A percentile compares a stretch with the other conserved stretches of the same genome.
phyloP scores from a whole-genome alignment of 2,329 filamentous ascomycete species.

The Diaporthe sp. region DNA sequence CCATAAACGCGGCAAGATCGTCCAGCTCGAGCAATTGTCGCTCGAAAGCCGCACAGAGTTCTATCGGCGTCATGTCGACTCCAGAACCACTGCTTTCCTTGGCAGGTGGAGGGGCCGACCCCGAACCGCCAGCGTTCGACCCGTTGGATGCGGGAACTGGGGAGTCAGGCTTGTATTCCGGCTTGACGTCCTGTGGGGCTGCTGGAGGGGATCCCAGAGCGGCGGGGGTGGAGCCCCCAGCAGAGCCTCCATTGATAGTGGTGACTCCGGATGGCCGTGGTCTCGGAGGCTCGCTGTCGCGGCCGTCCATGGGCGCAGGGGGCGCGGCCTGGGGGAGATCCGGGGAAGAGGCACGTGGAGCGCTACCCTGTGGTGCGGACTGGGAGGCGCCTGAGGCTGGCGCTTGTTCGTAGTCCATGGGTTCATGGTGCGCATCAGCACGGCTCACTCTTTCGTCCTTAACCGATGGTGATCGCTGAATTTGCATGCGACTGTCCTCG shows the following conservation, averaged over 20 bases:
- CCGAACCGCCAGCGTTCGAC: constrained; percentile 45
- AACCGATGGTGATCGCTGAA: constrained; percentile 55
- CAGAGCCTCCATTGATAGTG: constrained; percentile 71
- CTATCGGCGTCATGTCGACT: constrained; percentile 70
- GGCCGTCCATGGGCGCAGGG: constrained; percentile 53
- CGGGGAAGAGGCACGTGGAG: constrained; percentile 47
- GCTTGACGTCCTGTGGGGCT: constrained; percentile 40
- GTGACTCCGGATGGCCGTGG: constrained; percentile 68
- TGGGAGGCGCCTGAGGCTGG: constrained; percentile 51
- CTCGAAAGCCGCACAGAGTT: constrained; percentile 72
- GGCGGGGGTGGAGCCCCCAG: constrained; percentile 61
- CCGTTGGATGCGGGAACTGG: constrained; percentile 48
- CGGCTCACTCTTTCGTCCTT: constrained; percentile 71
- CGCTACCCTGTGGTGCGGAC: constrained; percentile 29
- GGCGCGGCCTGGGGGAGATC: constrained; percentile 35
- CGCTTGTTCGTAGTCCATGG: constrained; percentile 70
- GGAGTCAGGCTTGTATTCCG: constrained; percentile 51
- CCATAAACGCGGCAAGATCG: constrained; percentile 74
- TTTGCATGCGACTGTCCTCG: constrained; percentile 53
- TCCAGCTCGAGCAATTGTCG: constrained; percentile 72
- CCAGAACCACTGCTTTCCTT: constrained; percentile 44
- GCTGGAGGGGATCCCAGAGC: constrained; percentile 57
- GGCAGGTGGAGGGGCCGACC: constrained; percentile 37
- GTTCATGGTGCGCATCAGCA: constrained; percentile 67
- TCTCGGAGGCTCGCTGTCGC: constrained; percentile 66